A percentile compares a stretch with the other conserved stretches of the same genome.
phyloP scores from a whole-genome alignment of 345 rosid genomes.

The Citrus maxima region DNA sequence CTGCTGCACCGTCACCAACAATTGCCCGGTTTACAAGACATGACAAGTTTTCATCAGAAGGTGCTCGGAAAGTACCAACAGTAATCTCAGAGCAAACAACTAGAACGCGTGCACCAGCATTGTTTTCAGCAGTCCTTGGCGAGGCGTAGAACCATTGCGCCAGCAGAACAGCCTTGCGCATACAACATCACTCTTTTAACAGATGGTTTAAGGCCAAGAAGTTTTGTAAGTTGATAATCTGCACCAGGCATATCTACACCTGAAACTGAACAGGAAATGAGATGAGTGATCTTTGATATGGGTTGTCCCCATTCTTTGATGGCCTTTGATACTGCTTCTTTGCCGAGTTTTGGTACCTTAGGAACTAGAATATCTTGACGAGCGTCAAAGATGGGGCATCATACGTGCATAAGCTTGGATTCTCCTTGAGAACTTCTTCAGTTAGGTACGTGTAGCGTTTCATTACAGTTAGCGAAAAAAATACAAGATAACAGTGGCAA shows the following conservation, averaged over 20 bases:
- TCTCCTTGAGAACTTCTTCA: background rate
- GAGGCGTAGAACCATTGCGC: slow-evolving; percentile 19
- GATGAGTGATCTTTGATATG: slow-evolving; percentile 4
- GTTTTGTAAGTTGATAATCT: background rate
- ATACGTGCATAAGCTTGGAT: background rate
- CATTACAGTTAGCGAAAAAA: background rate
- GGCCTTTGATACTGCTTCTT: slow-evolving; percentile 5
- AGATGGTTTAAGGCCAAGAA: background rate
- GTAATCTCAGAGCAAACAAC: slow-evolving; percentile 29
- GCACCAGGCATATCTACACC: slow-evolving; percentile 12
- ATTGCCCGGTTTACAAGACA: slow-evolving; percentile 19
- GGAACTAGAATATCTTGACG: slow-evolving; percentile 2
- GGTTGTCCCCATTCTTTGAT: slow-evolving; percentile 6
- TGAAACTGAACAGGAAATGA: background rate
- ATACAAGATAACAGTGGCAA: too few relatives aligned
- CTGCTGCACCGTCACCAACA: slow-evolving; percentile 25
- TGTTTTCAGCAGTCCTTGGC: slow-evolving; percentile 31
- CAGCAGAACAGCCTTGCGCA: slow-evolving; percentile 8
- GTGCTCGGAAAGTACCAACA: slow-evolving; percentile 19
- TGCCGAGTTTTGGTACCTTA: slow-evolving; percentile 6
- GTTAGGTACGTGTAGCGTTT: background rate
- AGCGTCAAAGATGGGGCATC: background rate
- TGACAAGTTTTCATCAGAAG: slow-evolving; percentile 15
- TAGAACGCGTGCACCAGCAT: slow-evolving; percentile 16
- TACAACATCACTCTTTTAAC: slow-evolving; percentile 1